phyloP scores from a whole-genome alignment of 805 yeast species.

The Hanseniaspora singularis region DNA sequence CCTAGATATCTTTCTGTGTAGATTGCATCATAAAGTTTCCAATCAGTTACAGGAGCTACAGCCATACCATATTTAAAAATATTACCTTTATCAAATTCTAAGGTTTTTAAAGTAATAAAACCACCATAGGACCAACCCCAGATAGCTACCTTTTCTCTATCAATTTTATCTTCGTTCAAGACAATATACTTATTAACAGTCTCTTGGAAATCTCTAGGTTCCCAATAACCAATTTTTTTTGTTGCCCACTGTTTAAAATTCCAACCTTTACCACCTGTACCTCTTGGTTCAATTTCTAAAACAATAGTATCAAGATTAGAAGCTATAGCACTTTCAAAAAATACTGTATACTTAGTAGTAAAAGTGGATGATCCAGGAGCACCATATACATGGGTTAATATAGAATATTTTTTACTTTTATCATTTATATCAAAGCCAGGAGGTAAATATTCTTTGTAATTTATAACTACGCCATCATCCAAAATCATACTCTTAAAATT shows the following conservation, averaged over 20 bases:
- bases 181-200: slow-evolving; percentile 41
- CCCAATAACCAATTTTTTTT: slow-evolving; percentile 57
- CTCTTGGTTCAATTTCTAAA: slow-evolving; percentile 64
- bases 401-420: slow-evolving; percentile 38
- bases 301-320: slow-evolving; percentile 50
- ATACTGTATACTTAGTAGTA: slow-evolving; percentile 35
- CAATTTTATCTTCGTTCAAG: slow-evolving; percentile 34
- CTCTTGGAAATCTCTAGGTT: slow-evolving; percentile 53
- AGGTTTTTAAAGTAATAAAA: slow-evolving; percentile 57
- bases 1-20: slow-evolving; percentile 73
- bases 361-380: slow-evolving; percentile 70
- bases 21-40: slow-evolving; percentile 63
- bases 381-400: slow-evolving; percentile 60
- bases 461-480: slow-evolving; percentile 24
- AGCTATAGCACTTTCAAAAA: slow-evolving; percentile 48
- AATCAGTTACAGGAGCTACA: slow-evolving; percentile 76
- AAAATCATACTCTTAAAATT: slow-evolving; percentile 29
- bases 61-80: slow-evolving; percentile 66
- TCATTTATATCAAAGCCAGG: slow-evolving; percentile 35
- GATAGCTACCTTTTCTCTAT: slow-evolving; percentile 45
- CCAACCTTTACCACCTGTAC: slow-evolving; percentile 77
- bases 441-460: slow-evolving; percentile 55
- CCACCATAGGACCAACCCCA: slow-evolving; percentile 94
- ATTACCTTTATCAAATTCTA: slow-evolving; percentile 52
- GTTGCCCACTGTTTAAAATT: slow-evolving; percentile 44